These are phyloP conservation scores for Hypoxylon lienhwacheense DNA, from an alignment of 495 filamentous ascomycete species.

Conservation along the genomic window DNA sequence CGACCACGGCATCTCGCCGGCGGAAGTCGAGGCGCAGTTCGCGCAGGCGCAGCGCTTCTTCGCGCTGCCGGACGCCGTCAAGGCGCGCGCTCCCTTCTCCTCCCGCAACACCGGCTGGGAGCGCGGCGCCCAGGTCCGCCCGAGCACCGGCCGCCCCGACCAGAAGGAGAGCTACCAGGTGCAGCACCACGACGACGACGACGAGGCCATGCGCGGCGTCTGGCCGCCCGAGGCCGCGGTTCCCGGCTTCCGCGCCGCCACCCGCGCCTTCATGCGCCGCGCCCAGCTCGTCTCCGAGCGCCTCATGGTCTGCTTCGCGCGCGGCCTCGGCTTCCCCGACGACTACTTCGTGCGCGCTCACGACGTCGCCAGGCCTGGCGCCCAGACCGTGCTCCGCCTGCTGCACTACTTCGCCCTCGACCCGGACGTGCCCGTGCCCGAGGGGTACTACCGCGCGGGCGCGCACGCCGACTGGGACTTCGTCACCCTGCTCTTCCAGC, in stretches of 20 bases:
- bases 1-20: conserved; percentile 55
- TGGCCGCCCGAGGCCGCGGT: conserved; percentile 57
- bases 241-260: conserved; percentile 51
- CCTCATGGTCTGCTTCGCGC: conserved; percentile 63
- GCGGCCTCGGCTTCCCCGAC: conserved; percentile 57
- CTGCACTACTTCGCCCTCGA: conserved; percentile 58
- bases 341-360: conserved; percentile 62
- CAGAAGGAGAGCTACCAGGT: conserved; percentile 66
- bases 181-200: conserved; percentile 57
- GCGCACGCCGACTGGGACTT: conserved; percentile 68
- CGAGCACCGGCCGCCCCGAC: conserved; percentile 62
- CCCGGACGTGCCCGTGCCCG: conserved; percentile 35
- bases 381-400: conserved; percentile 59
- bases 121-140: conserved; percentile 61
- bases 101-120: conserved; percentile 68
- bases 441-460: conserved; percentile 62
- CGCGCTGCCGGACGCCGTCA: conserved; percentile 53
- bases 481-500: conserved; percentile 67
- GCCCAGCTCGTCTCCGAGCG: conserved; percentile 56
- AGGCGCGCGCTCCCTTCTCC: conserved; percentile 56
- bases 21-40: conserved; percentile 59
- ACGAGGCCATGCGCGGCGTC: conserved; percentile 35
- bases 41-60: conserved; percentile 57
- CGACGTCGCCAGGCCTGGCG: conserved; percentile 49
- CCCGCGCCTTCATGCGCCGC: conserved; percentile 56